phyloP scores from a whole-genome alignment of 331 rosid species.

The Pyrus hybrid region DNA sequence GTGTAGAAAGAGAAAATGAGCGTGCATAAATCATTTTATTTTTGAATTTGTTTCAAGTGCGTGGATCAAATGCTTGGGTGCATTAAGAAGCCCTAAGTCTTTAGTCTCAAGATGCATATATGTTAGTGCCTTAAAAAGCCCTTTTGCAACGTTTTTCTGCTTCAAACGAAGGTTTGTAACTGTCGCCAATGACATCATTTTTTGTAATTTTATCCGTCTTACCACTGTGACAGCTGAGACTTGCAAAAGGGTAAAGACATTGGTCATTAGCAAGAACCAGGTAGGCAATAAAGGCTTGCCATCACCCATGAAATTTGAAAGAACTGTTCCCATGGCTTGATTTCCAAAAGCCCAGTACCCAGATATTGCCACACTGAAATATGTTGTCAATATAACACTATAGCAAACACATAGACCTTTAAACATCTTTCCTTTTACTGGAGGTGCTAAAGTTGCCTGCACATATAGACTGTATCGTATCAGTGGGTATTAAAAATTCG shows the following conservation, averaged over 20 bases:
- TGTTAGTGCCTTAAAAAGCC: background rate
- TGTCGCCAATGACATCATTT: too few relatives aligned
- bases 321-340: slow-evolving; percentile 36
- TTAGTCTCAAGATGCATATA: background rate
- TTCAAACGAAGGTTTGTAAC: too few relatives aligned
- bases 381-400: slow-evolving; percentile 44
- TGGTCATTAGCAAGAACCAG: slow-evolving; percentile 66
- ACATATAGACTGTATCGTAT: background rate
- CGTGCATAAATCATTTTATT: too few relatives aligned
- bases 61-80: too few relatives aligned
- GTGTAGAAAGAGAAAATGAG: too few relatives aligned
- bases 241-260: slow-evolving; percentile 55
- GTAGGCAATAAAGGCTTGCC: slow-evolving; percentile 38
- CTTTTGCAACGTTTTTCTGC: too few relatives aligned
- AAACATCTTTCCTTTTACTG: slow-evolving; percentile 78
- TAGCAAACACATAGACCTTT: slow-evolving; percentile 73
- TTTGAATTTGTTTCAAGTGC: too few relatives aligned
- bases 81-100: too few relatives aligned
- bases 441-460: slow-evolving; percentile 81
- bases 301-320: slow-evolving; percentile 40
- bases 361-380: slow-evolving; percentile 52
- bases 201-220: slow-evolving; percentile 7
- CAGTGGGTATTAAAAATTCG: too few relatives aligned
- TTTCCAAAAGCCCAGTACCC: slow-evolving; percentile 95
- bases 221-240: slow-evolving; percentile 58